Evolutionary conservation across 306 rosid genomes (phyloP).

Genomic region (Prunus persica): DNA sequence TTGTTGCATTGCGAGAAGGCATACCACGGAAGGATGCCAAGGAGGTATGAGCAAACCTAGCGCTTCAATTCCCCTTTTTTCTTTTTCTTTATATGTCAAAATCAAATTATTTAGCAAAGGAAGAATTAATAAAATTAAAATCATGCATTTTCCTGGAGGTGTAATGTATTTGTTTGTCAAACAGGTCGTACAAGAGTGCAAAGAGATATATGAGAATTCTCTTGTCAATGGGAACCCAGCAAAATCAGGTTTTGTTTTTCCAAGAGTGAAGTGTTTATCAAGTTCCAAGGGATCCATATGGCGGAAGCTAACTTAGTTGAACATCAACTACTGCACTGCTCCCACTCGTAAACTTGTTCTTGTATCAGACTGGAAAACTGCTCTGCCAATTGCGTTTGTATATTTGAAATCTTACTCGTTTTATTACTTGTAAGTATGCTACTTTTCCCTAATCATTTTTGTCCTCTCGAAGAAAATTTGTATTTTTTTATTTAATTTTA

Average conservation of each 20-base stretch:
- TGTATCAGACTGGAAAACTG: neutral
- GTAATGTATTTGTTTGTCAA: constrained; percentile 19
- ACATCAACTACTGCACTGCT: neutral
- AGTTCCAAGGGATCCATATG: constrained; percentile 66
- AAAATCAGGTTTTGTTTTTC: constrained; percentile 75
- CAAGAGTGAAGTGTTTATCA: constrained; percentile 70
- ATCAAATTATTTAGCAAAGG: neutral
- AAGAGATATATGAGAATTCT: constrained; percentile 87
- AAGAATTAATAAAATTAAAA: neutral
- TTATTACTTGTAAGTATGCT: neutral
- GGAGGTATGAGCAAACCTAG: constrained; percentile 56
- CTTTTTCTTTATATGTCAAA: neutral
- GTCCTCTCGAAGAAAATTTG: too few species aligned
- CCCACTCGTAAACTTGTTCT: too few species aligned
- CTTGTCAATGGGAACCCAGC: constrained; percentile 77
- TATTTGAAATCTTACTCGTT: neutral
- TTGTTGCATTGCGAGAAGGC: constrained; percentile 90
- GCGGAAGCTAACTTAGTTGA: constrained; percentile 70
- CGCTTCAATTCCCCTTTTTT: neutral
- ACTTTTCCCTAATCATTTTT: neutral
- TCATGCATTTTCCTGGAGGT: neutral
- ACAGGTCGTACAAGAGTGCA: constrained; percentile 98
- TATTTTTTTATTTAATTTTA: too few species aligned
- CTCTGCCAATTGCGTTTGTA: neutral
- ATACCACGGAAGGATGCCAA: constrained; percentile 97